Conservation (phyloP, 2,329 filamentous ascomycete species). For the Diaporthe sp. region DNA sequence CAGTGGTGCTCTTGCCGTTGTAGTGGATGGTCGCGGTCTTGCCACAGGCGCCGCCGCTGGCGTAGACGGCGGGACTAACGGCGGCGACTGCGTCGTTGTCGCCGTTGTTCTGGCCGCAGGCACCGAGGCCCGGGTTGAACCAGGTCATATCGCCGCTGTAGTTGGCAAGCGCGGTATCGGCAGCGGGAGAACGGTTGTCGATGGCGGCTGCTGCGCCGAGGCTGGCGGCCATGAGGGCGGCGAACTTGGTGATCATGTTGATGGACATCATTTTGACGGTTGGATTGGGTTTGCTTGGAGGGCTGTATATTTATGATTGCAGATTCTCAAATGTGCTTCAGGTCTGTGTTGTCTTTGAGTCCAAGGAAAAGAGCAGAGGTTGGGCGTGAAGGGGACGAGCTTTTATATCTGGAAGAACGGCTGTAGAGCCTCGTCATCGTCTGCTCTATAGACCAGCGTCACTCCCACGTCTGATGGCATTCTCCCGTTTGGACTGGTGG, state of each 20-base stretch:
- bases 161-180: background rate
- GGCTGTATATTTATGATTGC: background rate
- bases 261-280: background rate
- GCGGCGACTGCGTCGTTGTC: background rate
- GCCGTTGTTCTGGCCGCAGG: background rate
- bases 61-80: background rate
- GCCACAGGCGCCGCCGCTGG: background rate
- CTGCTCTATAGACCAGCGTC: no score
- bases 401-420: background rate
- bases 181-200: background rate
- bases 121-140: background rate
- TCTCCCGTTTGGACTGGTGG: background rate
- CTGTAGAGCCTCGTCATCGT: background rate
- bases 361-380: background rate
- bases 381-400: background rate
- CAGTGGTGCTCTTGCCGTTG: background rate
- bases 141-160: slow-evolving; percentile 12
- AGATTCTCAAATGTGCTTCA: background rate
- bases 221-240: background rate
- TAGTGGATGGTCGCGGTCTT: background rate
- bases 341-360: no score
- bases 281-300: background rate
- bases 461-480: no score
- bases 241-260: background rate
- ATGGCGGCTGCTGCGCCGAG: background rate